These are phyloP conservation scores for Sporothrix pseudoabietina DNA, from an alignment of 2,329 filamentous ascomycete species.

Conservation along the genomic window DNA sequence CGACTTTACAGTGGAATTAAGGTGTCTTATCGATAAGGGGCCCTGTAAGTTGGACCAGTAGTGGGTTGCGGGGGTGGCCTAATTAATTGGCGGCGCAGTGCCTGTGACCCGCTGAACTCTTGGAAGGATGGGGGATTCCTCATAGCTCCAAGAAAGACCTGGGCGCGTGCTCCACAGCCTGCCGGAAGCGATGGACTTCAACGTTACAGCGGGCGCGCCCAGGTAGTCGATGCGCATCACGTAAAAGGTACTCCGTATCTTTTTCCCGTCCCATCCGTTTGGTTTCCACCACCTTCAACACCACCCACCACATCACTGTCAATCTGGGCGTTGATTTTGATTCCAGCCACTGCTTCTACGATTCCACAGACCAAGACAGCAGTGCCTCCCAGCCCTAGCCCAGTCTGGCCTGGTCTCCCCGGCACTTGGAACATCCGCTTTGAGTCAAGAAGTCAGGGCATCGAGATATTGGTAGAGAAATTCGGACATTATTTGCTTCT, in stretches of 20 bases:
- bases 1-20: not conserved
- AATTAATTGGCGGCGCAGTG: not conserved
- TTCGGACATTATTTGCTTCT: not conserved
- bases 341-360: conserved; percentile 12
- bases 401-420: conserved; percentile 9
- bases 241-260: not conserved
- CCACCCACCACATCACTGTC: not conserved
- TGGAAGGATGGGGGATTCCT: not conserved
- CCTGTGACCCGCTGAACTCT: not conserved
- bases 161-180: not conserved
- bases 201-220: not conserved
- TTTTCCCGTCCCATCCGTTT: conserved; percentile 13
- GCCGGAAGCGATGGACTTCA: not conserved
- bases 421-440: conserved; percentile 16
- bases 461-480: not conserved
- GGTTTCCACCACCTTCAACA: conserved; percentile 13
- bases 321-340: not conserved
- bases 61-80: conserved; percentile 4
- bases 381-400: not conserved
- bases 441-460: not conserved
- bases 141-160: not conserved
- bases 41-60: not conserved
- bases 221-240: not conserved
- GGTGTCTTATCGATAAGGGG: conserved; percentile 22
- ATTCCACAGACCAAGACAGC: conserved; percentile 2